phyloP scores from a whole-genome alignment of 192 early-diverging fungal species.

The Fimicolochytrium jonesii region DNA sequence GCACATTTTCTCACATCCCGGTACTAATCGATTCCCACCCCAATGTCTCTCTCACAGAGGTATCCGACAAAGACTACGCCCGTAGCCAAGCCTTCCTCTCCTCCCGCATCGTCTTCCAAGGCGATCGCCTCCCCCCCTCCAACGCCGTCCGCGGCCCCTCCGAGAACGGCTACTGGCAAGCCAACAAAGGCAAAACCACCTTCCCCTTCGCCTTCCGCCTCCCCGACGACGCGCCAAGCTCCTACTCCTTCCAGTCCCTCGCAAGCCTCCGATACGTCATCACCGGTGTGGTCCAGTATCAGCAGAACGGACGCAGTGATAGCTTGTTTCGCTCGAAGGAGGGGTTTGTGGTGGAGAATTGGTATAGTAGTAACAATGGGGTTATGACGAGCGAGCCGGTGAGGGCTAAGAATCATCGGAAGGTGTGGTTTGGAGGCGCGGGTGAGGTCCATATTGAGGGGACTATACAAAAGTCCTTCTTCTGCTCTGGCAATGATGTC shows the following conservation, averaged over 20 bases:
- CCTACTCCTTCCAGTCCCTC: conserved; percentile 42
- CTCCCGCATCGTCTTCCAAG: conserved; percentile 54
- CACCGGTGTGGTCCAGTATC: conserved; percentile 53
- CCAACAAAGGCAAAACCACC: conserved; percentile 61
- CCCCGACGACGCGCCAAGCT: conserved; percentile 56
- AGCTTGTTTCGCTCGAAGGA: conserved; percentile 54
- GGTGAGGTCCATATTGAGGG: conserved; percentile 34
- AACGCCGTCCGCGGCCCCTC: conserved; percentile 54
- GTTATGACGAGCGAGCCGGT: not conserved
- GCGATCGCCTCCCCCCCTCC: conserved; percentile 47
- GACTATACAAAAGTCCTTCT: conserved; percentile 12
- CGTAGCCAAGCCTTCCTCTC: conserved; percentile 50
- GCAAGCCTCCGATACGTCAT: conserved; percentile 55
- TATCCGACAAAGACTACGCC: conserved; percentile 35
- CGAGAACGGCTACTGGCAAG: conserved; percentile 53
- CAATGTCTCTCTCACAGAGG: too few relatives aligned
- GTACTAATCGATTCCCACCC: too few relatives aligned
- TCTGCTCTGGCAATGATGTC: conserved; percentile 25
- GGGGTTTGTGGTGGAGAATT: conserved; percentile 56
- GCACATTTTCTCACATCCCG: too few relatives aligned
- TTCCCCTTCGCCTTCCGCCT: conserved; percentile 63
- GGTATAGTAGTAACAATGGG: conserved; percentile 3
- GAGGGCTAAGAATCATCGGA: conserved; percentile 12
- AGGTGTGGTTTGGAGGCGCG: conserved; percentile 24
- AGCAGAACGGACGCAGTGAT: conserved; percentile 50